phyloP scores from a whole-genome alignment of 2,329 filamentous ascomycete species.

The Colletotrichum eremochloae region DNA sequence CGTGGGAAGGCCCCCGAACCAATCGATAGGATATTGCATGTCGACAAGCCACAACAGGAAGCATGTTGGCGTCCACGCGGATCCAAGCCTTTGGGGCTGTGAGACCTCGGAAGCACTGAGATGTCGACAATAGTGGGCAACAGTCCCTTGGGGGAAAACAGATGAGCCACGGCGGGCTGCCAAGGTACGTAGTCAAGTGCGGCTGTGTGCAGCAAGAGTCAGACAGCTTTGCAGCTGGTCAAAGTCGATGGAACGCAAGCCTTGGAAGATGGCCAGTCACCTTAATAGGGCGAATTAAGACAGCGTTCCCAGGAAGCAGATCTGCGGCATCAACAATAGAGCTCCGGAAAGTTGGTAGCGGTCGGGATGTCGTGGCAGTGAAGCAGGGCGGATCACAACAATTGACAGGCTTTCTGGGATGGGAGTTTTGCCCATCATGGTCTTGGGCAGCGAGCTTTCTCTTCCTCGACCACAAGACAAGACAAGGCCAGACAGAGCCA shows the following conservation, averaged over 20 bases:
- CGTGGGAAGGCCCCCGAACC: background rate
- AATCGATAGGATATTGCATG: background rate
- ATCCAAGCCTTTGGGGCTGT: background rate
- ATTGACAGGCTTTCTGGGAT: background rate
- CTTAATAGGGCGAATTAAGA: slow-evolving; percentile 25
- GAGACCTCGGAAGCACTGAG: slow-evolving; percentile 19
- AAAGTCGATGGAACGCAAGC: slow-evolving; percentile 15
- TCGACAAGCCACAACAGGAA: slow-evolving; percentile 5
- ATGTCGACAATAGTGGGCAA: background rate
- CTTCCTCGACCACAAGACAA: slow-evolving; percentile 7
- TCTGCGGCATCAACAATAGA: background rate
- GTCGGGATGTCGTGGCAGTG: slow-evolving; percentile 16
- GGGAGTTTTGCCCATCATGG: slow-evolving; percentile 1
- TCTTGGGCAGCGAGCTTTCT: slow-evolving; percentile 7
- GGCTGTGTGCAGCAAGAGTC: background rate
- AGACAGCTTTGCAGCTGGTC: slow-evolving; percentile 9
- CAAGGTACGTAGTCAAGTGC: slow-evolving; percentile 26
- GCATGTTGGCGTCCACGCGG: slow-evolving; percentile 8
- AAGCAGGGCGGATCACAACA: slow-evolving; percentile 23
- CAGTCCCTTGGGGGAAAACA: slow-evolving; percentile 6
- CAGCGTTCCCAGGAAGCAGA: slow-evolving; percentile 10
- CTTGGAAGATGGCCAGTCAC: slow-evolving; percentile 11
- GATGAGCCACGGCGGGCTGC: slow-evolving; percentile 24
- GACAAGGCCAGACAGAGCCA: slow-evolving; percentile 16
- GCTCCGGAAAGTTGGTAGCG: slow-evolving; percentile 13